Conservation (phyloP, 2,329 filamentous ascomycete genomes). For the Hypoxylon sp. region DNA sequence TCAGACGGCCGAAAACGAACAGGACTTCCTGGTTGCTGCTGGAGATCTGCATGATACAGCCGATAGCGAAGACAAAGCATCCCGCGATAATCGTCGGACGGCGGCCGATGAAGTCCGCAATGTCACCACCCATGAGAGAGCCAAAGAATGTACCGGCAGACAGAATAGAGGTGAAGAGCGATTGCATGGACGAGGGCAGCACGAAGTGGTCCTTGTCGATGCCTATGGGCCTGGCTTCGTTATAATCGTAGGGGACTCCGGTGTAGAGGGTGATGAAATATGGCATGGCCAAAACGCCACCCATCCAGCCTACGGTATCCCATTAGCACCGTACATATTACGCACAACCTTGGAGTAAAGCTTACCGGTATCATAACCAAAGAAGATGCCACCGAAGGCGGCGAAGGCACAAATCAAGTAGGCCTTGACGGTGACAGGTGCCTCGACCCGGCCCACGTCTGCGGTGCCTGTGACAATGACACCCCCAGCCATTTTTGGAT, state of each 20-base stretch:
- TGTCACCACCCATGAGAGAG: constrained; percentile 69
- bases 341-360: too few species aligned
- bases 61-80: constrained; percentile 67
- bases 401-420: constrained; percentile 76
- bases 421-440: constrained; percentile 73
- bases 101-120: constrained; percentile 71
- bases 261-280: constrained; percentile 55
- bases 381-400: constrained; percentile 77
- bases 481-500: constrained; percentile 45
- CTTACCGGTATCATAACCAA: constrained; percentile 77
- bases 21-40: constrained; percentile 59
- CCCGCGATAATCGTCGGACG: constrained; percentile 66
- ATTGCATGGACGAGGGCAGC: constrained; percentile 59
- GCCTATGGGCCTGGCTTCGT: constrained; percentile 38
- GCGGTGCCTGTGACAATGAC: constrained; percentile 48
- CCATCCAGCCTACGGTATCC: constrained; percentile 57
- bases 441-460: constrained; percentile 69
- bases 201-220: constrained; percentile 47
- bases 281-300: constrained; percentile 53
- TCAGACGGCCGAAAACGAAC: constrained; percentile 69
- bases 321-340: constrained; percentile 17
- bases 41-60: constrained; percentile 67
- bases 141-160: constrained; percentile 72
- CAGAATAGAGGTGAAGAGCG: constrained; percentile 72
- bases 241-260: constrained; percentile 48